Base-by-base conservation (phyloP, 1,284 basidiomycete genomes). In the Caloboletus inedulis region DNA sequence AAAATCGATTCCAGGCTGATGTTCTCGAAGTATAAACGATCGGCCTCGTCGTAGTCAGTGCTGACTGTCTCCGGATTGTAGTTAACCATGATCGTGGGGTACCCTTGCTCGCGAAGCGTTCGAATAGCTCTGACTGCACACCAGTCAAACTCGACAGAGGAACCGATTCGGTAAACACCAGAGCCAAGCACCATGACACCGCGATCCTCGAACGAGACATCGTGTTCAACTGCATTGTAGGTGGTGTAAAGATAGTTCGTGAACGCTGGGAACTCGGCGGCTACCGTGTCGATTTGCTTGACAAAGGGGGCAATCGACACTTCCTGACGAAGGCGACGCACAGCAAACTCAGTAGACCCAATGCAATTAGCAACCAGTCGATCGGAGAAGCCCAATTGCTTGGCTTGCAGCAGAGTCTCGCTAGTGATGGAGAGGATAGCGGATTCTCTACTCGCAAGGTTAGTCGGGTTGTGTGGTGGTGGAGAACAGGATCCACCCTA, bases 71-170 rank as follows among this genome's bases (percentile, higher is more conserved):
- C 97, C 23, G 96, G 96, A 72, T 98, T 98, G 76, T 98, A 98
- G 77, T 98, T 99, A 75, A 99, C 91, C 97, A 98, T 99, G 74
- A 98, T 85, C 8, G 97, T 98, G 66, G 93, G 94, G 58, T 93
- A 78, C n/a, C 94, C 94, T 66, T 91, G 87, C 41, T 96, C 89
- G 54, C 96, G 91, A 39, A 99, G 79, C 1, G 96, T 98, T 59
- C 96, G 80, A 72, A 98, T 98, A 27, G 95, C 94, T 47, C 95
- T 88, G 47, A 99, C 97, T 18, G 96, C 96, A 73, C 96, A 99
- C 97, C 96, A 99, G 71, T 99, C 96, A 73, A 99, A 99, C 74
- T 99, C 97, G 72, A 99, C 97, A 2, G 94, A 98, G 1, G 94
- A 98, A 33, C 97, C 96, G 63, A 99, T 99, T 53, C 97, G 89